These are phyloP conservation scores for Allomyces arbusculus DNA, from an alignment of 192 early-diverging fungal species.

Conservation along the genomic window DNA sequence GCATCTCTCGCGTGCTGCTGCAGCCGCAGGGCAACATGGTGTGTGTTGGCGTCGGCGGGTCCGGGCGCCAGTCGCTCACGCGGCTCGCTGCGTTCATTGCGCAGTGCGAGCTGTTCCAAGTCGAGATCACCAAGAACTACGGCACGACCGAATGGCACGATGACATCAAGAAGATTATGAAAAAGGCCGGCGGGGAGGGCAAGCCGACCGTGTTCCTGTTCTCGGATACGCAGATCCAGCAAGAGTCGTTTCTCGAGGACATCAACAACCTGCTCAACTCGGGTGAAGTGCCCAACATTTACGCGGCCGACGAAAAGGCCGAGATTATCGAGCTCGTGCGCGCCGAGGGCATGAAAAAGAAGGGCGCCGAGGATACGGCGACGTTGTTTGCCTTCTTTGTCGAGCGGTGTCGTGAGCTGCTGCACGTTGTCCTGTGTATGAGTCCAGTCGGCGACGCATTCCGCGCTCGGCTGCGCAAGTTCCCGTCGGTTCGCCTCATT, in stretches of 20 bases:
- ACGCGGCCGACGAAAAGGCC: conserved; percentile 91
- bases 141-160: conserved; percentile 92
- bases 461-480: conserved; percentile 79
- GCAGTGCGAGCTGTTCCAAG: conserved; percentile 80
- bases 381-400: conserved; percentile 97
- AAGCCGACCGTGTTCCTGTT: conserved; percentile 95
- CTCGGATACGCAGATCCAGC: conserved; percentile 92
- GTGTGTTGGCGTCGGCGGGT: conserved; percentile 90
- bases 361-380: conserved; percentile 68
- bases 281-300: conserved; percentile 93
- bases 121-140: conserved; percentile 93
- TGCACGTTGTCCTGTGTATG: conserved; percentile 99
- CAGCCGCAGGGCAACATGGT: conserved; percentile 96
- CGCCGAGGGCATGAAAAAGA: conserved; percentile 72
- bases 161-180: conserved; percentile 71
- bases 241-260: conserved; percentile 89
- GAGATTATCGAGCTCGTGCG: conserved; percentile 83
- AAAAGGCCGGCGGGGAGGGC: conserved; percentile 82
- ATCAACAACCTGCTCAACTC: conserved; percentile 99
- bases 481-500: conserved; percentile 64
- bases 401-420: conserved; percentile 76
- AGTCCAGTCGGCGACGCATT: conserved; percentile 88
- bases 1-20: conserved; percentile 93
- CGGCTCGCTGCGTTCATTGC: conserved; percentile 99
- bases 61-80: conserved; percentile 91